Conservation (phyloP, 805 yeast genomes). For the Ogataea polymorpha region DNA sequence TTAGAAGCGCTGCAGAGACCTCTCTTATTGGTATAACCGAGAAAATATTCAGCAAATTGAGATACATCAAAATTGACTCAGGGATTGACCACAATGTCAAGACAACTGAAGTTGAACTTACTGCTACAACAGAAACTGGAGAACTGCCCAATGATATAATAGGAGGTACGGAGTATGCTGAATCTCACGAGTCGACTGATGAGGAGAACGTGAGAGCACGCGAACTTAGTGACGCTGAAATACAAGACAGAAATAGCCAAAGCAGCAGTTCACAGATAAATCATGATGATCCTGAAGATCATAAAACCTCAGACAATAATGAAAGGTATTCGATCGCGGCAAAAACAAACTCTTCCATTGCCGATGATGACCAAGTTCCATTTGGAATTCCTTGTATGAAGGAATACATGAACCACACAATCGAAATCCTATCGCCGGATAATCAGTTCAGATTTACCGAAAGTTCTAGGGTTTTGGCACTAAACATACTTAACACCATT, state of each 20-base stretch:
- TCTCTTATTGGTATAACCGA: constrained; percentile 69
- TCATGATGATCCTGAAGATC: too few species aligned
- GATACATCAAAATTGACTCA: constrained; percentile 41
- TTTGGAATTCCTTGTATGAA: constrained; percentile 74
- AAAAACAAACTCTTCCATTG: constrained; percentile 12
- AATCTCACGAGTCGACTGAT: too few species aligned
- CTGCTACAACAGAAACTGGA: constrained; percentile 24
- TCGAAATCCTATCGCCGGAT: constrained; percentile 77
- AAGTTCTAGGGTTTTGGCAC: constrained; percentile 77
- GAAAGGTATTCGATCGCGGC: not conserved
- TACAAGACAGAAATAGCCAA: too few species aligned
- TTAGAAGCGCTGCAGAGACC: constrained; percentile 85
- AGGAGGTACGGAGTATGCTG: constrained; percentile 40
- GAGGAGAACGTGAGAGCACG: too few species aligned
- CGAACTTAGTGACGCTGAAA: too few species aligned
- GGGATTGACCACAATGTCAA: constrained; percentile 31
- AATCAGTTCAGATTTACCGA: constrained; percentile 85
- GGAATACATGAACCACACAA: constrained; percentile 71
- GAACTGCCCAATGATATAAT: constrained; percentile 56
- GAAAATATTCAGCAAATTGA: constrained; percentile 60
- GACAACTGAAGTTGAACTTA: constrained; percentile 24
- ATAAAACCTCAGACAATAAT: not conserved
- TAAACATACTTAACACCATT: constrained; percentile 70
- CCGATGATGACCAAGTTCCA: constrained; percentile 38
- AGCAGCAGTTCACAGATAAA: not conserved